These are phyloP conservation scores for Bacidia gigantensis DNA, from an alignment of 495 filamentous ascomycete genomes.

Conservation along the genomic window DNA sequence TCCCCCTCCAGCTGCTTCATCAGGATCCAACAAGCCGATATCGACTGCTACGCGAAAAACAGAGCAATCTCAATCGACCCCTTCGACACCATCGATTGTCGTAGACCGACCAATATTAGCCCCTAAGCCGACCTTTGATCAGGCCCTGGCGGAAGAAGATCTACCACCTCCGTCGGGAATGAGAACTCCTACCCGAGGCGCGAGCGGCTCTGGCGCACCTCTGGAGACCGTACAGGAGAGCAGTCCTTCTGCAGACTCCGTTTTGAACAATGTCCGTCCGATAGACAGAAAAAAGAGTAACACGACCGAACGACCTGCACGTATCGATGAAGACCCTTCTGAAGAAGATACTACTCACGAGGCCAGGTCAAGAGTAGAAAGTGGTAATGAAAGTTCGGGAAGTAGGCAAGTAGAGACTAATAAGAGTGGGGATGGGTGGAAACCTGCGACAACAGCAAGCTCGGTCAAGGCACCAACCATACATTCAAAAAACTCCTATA, in stretches of 20 bases:
- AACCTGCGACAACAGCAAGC: conserved; percentile 16
- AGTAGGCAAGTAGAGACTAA: conserved; percentile 28
- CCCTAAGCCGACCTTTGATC: conserved; percentile 15
- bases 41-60: conserved; percentile 23
- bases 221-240: conserved; percentile 91
- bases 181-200: conserved; percentile 50
- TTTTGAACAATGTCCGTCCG: conserved; percentile 19
- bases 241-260: conserved; percentile 61
- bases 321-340: conserved; percentile 16
- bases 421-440: conserved; percentile 21
- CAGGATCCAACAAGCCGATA: conserved; percentile 19
- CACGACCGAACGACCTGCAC: conserved; percentile 13
- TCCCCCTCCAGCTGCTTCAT: conserved; percentile 39
- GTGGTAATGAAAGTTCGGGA: conserved; percentile 38
- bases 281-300: background rate
- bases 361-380: conserved; percentile 26
- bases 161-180: conserved; percentile 37
- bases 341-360: conserved; percentile 30
- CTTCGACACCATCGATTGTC: conserved; percentile 26
- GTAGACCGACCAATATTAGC: conserved; percentile 21
- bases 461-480: conserved; percentile 24
- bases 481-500: conserved; percentile 32
- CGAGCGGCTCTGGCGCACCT: conserved; percentile 50
- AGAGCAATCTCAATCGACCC: conserved; percentile 32
- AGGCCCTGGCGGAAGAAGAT: conserved; percentile 39